These are phyloP conservation scores for Balansia obtecta DNA, from an alignment of 2,329 filamentous ascomycete genomes.

Conservation along the genomic window DNA sequence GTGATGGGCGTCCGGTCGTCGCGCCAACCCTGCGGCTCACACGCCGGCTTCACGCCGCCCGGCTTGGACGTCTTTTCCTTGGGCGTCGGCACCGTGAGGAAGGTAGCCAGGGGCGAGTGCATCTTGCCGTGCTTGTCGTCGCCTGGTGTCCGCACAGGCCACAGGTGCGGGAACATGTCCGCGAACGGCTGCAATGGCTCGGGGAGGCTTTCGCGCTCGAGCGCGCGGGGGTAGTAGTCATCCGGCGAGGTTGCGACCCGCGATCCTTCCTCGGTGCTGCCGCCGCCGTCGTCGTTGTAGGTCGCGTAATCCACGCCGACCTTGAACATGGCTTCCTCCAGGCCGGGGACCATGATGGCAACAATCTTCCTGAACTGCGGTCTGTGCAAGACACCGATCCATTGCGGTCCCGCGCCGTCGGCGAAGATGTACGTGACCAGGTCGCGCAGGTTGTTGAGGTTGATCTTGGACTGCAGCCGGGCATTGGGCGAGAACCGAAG, in stretches of 20 bases:
- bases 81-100: conserved; percentile 63
- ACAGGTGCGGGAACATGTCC: conserved; percentile 75
- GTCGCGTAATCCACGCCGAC: conserved; percentile 36
- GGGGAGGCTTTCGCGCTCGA: conserved; percentile 39
- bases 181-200: conserved; percentile 52
- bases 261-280: conserved; percentile 17
- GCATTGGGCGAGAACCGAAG: conserved; percentile 45
- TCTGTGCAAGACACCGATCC: conserved; percentile 50
- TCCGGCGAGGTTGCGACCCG: conserved; percentile 35
- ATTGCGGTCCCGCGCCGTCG: conserved; percentile 51
- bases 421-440: conserved; percentile 55
- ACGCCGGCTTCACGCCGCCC: conserved; percentile 45
- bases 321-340: conserved; percentile 85
- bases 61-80: conserved; percentile 50
- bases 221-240: conserved; percentile 44
- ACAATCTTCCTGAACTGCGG: conserved; percentile 67
- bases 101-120: conserved; percentile 76
- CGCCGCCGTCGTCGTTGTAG: conserved; percentile 27
- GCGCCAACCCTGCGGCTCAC: conserved; percentile 53
- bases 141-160: conserved; percentile 79
- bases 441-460: conserved; percentile 49
- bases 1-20: conserved; percentile 73
- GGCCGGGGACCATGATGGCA: conserved; percentile 78
- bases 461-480: conserved; percentile 49
- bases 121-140: conserved; percentile 71